phyloP scores from a whole-genome alignment of 208 protist species.

The Leishmania mexicana region DNA sequence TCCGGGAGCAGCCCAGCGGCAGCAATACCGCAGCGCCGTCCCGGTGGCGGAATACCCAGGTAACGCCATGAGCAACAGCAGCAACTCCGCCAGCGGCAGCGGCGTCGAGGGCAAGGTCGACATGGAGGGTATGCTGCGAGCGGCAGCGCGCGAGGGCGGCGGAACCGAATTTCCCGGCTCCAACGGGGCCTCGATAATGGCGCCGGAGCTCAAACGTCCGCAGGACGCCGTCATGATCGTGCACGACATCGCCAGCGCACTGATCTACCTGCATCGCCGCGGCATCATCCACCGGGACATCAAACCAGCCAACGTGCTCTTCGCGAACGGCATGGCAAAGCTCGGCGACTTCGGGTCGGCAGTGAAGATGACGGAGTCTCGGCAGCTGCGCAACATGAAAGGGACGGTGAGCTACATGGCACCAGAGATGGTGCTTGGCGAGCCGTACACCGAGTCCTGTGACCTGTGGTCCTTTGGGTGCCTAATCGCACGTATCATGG shows the following conservation, averaged over 20 bases:
- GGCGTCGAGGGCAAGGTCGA: constrained; percentile 10
- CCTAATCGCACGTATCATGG: constrained; percentile 77
- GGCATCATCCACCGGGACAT: constrained; percentile 86
- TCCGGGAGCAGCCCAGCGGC: constrained; percentile 12
- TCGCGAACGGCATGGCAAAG: constrained; percentile 74
- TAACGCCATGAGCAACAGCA: constrained; percentile 16
- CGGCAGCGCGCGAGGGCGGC: background rate
- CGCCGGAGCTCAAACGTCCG: constrained; percentile 24
- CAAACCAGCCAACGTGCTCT: constrained; percentile 85
- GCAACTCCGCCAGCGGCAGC: constrained; percentile 10
- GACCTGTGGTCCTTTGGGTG: constrained; percentile 88
- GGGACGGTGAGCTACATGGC: constrained; percentile 87
- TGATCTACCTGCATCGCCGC: constrained; percentile 68
- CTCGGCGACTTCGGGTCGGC: constrained; percentile 82
- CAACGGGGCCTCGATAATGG: background rate
- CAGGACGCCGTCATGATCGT: constrained; percentile 65
- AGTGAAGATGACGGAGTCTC: constrained; percentile 44
- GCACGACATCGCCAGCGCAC: constrained; percentile 69
- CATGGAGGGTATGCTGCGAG: background rate
- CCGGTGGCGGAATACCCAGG: background rate
- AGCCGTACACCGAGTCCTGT: constrained; percentile 80
- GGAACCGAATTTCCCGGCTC: background rate
- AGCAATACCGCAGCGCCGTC: constrained; percentile 6
- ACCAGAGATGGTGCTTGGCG: constrained; percentile 82
- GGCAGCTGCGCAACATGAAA: constrained; percentile 70